Evolutionary conservation across 768 basidiomycete genomes (phyloP).

Genomic region (Russula olivacea): DNA sequence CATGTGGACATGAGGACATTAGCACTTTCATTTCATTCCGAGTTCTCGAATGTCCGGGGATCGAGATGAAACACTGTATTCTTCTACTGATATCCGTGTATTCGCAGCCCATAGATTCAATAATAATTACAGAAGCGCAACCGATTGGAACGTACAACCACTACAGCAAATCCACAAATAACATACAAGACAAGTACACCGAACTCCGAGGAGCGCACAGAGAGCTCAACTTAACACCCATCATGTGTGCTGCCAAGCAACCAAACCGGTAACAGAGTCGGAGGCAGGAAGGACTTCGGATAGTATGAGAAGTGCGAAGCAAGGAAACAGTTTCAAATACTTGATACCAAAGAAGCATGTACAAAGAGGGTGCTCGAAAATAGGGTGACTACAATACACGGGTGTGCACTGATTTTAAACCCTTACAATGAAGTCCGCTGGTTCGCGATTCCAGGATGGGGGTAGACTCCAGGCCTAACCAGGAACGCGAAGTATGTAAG

Average conservation of each 20-base stretch:
- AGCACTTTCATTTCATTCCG: neutral
- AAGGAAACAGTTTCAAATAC: neutral
- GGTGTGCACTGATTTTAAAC: neutral
- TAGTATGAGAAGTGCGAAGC: neutral
- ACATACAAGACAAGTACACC: neutral
- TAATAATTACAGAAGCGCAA: neutral
- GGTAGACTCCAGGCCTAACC: neutral
- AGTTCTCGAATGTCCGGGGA: too few species aligned
- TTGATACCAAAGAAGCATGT: neutral
- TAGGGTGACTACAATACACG: neutral
- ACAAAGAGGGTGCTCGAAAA: neutral
- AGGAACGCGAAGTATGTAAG: neutral
- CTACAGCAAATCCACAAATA: conserved; percentile 4
- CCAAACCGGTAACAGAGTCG: conserved; percentile 1
- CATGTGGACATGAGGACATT: neutral
- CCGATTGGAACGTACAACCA: conserved; percentile 1
- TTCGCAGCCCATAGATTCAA: neutral
- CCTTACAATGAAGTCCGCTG: neutral
- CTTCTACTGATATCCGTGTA: too few species aligned
- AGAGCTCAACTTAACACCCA: neutral
- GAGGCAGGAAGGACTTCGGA: neutral
- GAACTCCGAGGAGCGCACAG: conserved; percentile 4
- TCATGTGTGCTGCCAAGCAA: neutral
- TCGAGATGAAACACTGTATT: neutral
- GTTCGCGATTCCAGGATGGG: neutral